Conservation (phyloP, 2,329 filamentous ascomycete species). For the Xylaria sp. region DNA sequence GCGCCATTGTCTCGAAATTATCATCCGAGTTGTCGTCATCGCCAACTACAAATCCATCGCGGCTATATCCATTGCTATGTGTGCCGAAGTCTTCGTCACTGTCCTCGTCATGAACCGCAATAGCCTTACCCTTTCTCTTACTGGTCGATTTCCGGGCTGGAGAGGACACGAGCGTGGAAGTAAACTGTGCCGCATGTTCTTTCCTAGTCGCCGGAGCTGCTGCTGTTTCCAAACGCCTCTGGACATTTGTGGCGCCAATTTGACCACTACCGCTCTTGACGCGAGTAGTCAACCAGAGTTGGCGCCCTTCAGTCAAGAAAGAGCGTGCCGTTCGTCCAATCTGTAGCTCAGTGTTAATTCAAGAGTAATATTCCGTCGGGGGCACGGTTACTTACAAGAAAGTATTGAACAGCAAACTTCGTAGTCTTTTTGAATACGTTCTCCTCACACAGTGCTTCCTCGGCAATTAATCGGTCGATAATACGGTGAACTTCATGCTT, state of each 20-base stretch:
- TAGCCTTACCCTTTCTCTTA: conserved; percentile 52
- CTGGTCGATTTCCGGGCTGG: conserved; percentile 56
- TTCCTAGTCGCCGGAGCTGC: conserved; percentile 48
- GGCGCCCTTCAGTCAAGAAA: conserved; percentile 59
- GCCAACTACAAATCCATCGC: conserved; percentile 54
- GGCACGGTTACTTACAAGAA: conserved; percentile 62
- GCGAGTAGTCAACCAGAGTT: conserved; percentile 56
- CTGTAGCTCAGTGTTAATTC: conserved; percentile 48
- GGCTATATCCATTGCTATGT: conserved; percentile 58
- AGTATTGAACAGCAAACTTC: conserved; percentile 80
- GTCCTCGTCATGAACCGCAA: conserved; percentile 51
- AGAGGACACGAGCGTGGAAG: conserved; percentile 65
- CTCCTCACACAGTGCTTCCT: conserved; percentile 78
- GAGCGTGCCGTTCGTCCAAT: conserved; percentile 55
- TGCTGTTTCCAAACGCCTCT: conserved; percentile 53
- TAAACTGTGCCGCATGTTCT: conserved; percentile 44
- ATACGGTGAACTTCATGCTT: conserved; percentile 84
- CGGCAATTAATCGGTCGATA: conserved; percentile 79
- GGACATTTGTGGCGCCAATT: conserved; percentile 48
- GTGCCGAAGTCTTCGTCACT: conserved; percentile 52
- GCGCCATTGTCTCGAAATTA: conserved; percentile 58
- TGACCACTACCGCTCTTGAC: conserved; percentile 52
- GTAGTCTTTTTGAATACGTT: conserved; percentile 70
- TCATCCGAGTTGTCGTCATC: conserved; percentile 56
- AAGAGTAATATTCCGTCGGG: not conserved